phyloP scores from a whole-genome alignment of 768 basidiomycete species.

The Russula vinacea region DNA sequence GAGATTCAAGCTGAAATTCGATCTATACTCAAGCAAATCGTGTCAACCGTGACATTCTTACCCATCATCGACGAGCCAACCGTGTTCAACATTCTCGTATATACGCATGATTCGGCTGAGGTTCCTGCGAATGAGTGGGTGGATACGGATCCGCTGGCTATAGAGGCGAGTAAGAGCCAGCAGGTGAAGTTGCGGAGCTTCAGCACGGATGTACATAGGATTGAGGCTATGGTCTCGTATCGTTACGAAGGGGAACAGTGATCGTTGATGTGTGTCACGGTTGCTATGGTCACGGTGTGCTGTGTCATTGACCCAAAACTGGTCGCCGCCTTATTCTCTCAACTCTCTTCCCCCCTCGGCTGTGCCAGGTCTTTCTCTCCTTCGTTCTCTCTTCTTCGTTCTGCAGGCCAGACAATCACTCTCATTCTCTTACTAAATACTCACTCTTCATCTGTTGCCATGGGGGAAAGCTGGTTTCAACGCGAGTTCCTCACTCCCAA shows the following conservation, averaged over 20 bases:
- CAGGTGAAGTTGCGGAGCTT: constrained; percentile 94
- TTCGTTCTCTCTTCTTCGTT: constrained; percentile 5
- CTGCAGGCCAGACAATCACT: constrained; percentile 50
- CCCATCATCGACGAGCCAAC: constrained; percentile 93
- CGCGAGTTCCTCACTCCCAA: constrained; percentile 62
- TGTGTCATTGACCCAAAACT: neutral
- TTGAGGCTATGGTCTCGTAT: constrained; percentile 98
- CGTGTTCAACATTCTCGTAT: constrained; percentile 96
- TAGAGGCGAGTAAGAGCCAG: constrained; percentile 90
- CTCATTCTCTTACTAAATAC: constrained; percentile 30
- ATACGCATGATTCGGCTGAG: constrained; percentile 88
- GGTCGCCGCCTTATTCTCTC: constrained; percentile 20
- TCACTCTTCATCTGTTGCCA: constrained; percentile 36
- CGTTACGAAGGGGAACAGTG: constrained; percentile 69
- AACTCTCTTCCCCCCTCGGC: constrained; percentile 20
- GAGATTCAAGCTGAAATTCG: constrained; percentile 98
- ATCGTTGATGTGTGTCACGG: neutral
- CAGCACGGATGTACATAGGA: constrained; percentile 95
- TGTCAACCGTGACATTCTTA: constrained; percentile 93
- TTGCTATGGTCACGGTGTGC: constrained; percentile 1
- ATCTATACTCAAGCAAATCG: constrained; percentile 97
- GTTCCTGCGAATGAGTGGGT: constrained; percentile 94
- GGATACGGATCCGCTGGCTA: constrained; percentile 88
- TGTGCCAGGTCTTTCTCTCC: constrained; percentile 8
- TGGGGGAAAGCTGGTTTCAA: constrained; percentile 71